These are phyloP conservation scores for Hemerocallis citrina DNA, from an alignment of 106 monocot genomes.

Conservation along the genomic window DNA sequence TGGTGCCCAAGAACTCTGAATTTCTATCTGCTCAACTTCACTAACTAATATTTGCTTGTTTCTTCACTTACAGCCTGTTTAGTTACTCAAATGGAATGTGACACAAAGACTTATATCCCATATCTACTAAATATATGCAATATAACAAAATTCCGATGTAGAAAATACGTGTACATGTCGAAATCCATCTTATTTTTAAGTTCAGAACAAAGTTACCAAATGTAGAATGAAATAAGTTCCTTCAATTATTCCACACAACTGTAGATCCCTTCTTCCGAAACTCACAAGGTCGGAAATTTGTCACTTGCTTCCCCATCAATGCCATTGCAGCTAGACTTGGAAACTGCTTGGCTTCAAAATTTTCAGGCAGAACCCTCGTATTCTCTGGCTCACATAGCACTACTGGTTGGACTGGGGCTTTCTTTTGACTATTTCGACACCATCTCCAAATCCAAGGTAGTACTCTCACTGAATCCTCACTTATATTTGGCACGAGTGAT, in stretches of 20 bases:
- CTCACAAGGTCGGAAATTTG: conserved; percentile 33
- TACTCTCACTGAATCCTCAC: conserved; percentile 16
- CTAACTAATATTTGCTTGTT: no score
- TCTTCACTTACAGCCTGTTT: no score
- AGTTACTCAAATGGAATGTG: no score
- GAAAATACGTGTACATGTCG: no score
- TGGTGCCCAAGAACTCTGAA: no score
- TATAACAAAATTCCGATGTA: no score
- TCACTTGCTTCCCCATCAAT: conserved; percentile 65
- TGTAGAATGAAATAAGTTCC: no score
- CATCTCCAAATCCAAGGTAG: conserved; percentile 58
- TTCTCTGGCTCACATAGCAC: conserved; percentile 9
- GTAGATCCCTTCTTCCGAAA: conserved; percentile 46
- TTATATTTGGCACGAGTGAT: not conserved
- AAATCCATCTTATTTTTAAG: no score
- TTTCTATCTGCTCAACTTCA: no score
- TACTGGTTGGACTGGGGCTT: not conserved
- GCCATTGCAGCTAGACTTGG: conserved; percentile 77
- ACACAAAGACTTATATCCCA: no score
- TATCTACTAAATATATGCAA: no score
- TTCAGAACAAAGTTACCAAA: no score
- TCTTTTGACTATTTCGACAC: conserved; percentile 18
- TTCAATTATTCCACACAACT: conserved; percentile 52
- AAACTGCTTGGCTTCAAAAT: conserved; percentile 27
- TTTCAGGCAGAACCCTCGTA: conserved; percentile 12